Conservation (phyloP, 2,329 filamentous ascomycete genomes). For the Ophiostoma sp. region DNA sequence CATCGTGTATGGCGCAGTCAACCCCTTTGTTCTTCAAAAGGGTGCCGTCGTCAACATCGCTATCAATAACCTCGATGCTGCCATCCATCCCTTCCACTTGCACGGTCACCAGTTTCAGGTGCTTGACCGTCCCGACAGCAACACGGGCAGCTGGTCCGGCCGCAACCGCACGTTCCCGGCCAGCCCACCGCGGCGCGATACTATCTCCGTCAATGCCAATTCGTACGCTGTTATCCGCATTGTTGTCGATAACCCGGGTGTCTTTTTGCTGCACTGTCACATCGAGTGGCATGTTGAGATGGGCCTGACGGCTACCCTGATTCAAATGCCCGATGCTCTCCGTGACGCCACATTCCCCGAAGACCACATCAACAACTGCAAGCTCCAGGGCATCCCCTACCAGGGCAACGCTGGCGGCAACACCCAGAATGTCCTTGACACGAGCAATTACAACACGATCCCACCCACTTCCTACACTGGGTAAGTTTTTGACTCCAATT, state of each 20-base stretch:
- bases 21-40: slow-evolving; percentile 39
- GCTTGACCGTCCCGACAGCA: slow-evolving; percentile 38
- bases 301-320: slow-evolving; percentile 51
- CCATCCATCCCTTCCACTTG: slow-evolving; percentile 49
- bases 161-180: slow-evolving; percentile 31
- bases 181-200: slow-evolving; percentile 37
- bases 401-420: slow-evolving; percentile 65
- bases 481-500: slow-evolving; percentile 18
- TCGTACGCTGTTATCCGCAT: slow-evolving; percentile 50
- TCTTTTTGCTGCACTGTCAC: slow-evolving; percentile 55
- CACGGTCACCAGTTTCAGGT: slow-evolving; percentile 55
- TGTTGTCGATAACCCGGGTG: slow-evolving; percentile 48
- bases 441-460: slow-evolving; percentile 46
- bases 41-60: slow-evolving; percentile 44
- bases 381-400: slow-evolving; percentile 43
- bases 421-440: slow-evolving; percentile 49
- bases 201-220: slow-evolving; percentile 37
- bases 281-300: slow-evolving; percentile 58
- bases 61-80: slow-evolving; percentile 46
- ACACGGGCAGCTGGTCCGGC: slow-evolving; percentile 37
- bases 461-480: slow-evolving; percentile 48
- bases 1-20: slow-evolving; percentile 41
- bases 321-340: slow-evolving; percentile 56
- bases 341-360: slow-evolving; percentile 50
- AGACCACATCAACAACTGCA: slow-evolving; percentile 49